A percentile compares a stretch with the other conserved stretches of the same genome.
Evolutionary conservation across 192 early-diverging fungal genomes (phyloP).

Genomic region (Pilaira anomala): DNA sequence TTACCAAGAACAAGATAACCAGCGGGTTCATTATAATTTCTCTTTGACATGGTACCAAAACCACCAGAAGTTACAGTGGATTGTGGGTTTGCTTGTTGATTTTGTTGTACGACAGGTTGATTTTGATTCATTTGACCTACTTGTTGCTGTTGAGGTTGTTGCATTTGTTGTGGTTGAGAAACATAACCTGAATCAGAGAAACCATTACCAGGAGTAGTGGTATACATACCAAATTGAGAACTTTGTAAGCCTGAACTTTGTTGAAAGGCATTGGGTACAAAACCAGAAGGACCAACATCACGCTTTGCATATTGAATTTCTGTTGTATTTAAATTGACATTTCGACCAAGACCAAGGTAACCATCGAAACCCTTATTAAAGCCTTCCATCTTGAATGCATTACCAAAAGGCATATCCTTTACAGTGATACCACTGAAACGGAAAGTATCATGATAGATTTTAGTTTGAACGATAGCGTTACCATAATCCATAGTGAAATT

Average conservation of each 20-base stretch:
- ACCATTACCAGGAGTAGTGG: neutral
- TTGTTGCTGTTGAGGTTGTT: neutral
- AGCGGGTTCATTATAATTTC: constrained; percentile 23
- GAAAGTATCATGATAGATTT: constrained; percentile 29
- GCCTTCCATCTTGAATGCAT: constrained; percentile 33
- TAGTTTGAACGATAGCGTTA: constrained; percentile 19
- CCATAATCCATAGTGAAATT: constrained; percentile 34
- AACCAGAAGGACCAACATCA: constrained; percentile 12
- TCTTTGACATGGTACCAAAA: constrained; percentile 7
- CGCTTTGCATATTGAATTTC: constrained; percentile 20
- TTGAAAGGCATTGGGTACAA: constrained; percentile 29
- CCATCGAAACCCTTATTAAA: constrained; percentile 34
- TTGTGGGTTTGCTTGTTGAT: too few species aligned
- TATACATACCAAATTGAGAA: constrained; percentile 36
- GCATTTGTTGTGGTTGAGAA: neutral
- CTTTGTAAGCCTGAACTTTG: constrained; percentile 21
- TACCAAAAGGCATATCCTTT: constrained; percentile 33
- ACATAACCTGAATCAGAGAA: constrained; percentile 10
- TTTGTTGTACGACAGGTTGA: too few species aligned
- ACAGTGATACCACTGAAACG: constrained; percentile 22
- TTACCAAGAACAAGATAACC: constrained; percentile 37
- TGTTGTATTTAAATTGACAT: constrained; percentile 28
- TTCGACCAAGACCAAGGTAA: constrained; percentile 35
- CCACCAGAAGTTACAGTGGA: constrained; percentile 7
- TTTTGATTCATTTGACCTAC: neutral